These are phyloP conservation scores for Globisporangium splendens DNA, from an alignment of 352 stramenopile species.

Conservation along the genomic window DNA sequence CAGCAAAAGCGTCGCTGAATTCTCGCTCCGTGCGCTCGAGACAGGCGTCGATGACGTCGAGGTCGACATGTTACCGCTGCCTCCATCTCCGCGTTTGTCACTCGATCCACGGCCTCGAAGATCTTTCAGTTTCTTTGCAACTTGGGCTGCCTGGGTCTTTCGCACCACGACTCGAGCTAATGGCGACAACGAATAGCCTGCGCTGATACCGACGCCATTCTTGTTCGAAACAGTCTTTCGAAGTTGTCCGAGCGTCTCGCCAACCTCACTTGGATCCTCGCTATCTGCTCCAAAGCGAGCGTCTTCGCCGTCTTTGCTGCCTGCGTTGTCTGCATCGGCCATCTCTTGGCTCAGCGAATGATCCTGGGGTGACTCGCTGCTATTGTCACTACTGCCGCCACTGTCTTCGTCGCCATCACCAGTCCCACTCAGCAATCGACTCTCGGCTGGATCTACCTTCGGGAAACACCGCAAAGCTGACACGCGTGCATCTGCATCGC, in stretches of 20 bases:
- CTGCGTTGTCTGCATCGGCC: neutral
- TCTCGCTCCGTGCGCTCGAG: neutral
- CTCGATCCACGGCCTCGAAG: slow-evolving; percentile 10
- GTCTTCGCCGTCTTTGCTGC: slow-evolving; percentile 3
- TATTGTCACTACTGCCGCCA: neutral
- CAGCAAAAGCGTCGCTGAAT: neutral
- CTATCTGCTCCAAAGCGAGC: neutral
- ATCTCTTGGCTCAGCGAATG: neutral
- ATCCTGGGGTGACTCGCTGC: slow-evolving; percentile 3
- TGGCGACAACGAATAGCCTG: slow-evolving; percentile 25
- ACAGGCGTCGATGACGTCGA: neutral
- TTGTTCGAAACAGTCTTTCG: slow-evolving; percentile 16
- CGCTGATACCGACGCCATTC: slow-evolving; percentile 13
- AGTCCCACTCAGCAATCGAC: slow-evolving; percentile 19
- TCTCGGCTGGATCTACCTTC: slow-evolving; percentile 37
- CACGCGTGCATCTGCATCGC: slow-evolving; percentile 4
- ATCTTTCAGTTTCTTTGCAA: slow-evolving; percentile 47
- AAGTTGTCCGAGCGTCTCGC: slow-evolving; percentile 17
- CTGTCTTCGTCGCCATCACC: slow-evolving; percentile 1
- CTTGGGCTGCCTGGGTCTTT: slow-evolving; percentile 37
- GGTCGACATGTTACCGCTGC: neutral
- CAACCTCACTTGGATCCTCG: slow-evolving; percentile 11
- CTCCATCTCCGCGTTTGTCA: slow-evolving; percentile 11
- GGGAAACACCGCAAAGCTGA: slow-evolving; percentile 17
- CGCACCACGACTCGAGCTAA: slow-evolving; percentile 38